phyloP scores from a whole-genome alignment of 1,139 yeast genomes.

The Neolecta irregularis region DNA sequence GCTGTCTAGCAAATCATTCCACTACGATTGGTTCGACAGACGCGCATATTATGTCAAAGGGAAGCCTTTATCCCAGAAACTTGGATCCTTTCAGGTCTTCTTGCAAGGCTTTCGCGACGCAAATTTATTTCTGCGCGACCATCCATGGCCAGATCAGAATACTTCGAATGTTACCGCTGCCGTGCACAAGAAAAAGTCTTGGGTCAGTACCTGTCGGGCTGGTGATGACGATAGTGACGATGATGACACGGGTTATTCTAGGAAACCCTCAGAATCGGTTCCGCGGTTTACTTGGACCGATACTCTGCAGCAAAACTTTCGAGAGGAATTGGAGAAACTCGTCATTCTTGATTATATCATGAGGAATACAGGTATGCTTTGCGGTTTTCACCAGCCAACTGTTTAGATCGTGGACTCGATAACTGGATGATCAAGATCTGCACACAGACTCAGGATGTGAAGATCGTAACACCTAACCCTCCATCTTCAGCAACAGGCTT shows the following conservation, averaged over 20 bases:
- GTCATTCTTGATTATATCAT: conserved; percentile 58
- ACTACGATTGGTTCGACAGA: conserved; percentile 38
- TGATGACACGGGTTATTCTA: too few species aligned
- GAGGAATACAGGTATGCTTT: conserved; percentile 42
- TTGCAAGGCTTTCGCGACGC: conserved; percentile 47
- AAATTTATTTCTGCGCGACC: conserved; percentile 37
- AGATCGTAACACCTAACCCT: not conserved
- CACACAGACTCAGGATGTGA: conserved; percentile 27
- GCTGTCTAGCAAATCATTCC: conserved; percentile 40
- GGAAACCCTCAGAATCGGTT: conserved; percentile 1
- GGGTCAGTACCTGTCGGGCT: too few species aligned
- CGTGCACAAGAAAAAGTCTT: not conserved
- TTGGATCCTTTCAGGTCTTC: conserved; percentile 57
- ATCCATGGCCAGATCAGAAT: conserved; percentile 39
- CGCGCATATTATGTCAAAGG: conserved; percentile 19
- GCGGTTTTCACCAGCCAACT: not conserved
- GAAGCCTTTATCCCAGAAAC: conserved; percentile 31
- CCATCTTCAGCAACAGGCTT: too few species aligned
- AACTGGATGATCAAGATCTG: conserved; percentile 61
- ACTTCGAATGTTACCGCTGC: conserved; percentile 2
- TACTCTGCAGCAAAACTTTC: conserved; percentile 35
- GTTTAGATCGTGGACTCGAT: conserved; percentile 43
- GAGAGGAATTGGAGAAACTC: conserved; percentile 50
- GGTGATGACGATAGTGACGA: not conserved
- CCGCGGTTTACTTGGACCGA: conserved; percentile 35